phyloP scores from a whole-genome alignment of 176 grass and related monocot species.

The Puccinellia tenuiflora region DNA sequence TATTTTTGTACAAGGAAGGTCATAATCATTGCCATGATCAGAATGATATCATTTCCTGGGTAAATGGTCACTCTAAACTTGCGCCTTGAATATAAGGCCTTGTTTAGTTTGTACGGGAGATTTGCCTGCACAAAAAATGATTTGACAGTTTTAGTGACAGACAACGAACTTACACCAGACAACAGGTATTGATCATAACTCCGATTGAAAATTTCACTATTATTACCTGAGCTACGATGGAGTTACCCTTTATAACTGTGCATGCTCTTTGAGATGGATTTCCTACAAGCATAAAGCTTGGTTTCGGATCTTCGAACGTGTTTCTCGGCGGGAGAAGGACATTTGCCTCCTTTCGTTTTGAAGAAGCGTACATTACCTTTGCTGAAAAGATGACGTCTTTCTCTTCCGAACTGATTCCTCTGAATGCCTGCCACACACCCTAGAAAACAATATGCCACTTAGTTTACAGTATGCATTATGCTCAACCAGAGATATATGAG shows the following conservation, averaged over 20 bases:
- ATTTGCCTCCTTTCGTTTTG: conserved; percentile 52
- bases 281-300: conserved; percentile 58
- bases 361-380: conserved; percentile 35
- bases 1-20: conserved; percentile 55
- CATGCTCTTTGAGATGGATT: conserved; percentile 70
- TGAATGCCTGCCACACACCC: conserved; percentile 75
- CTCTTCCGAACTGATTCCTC: conserved; percentile 44
- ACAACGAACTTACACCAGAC: background rate
- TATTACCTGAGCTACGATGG: conserved; percentile 80
- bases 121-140: conserved; percentile 54
- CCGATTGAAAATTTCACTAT: background rate
- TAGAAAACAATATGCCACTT: conserved; percentile 24
- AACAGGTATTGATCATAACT: background rate
- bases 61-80: conserved; percentile 87
- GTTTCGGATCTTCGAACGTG: conserved; percentile 44
- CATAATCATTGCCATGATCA: conserved; percentile 68
- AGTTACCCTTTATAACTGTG: conserved; percentile 64
- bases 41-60: conserved; percentile 77
- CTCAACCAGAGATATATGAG: background rate
- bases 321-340: conserved; percentile 45
- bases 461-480: background rate
- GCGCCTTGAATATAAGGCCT: conserved; percentile 67
- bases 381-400: conserved; percentile 54
- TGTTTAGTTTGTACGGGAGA: conserved; percentile 81
- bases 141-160: background rate